Evolutionary conservation across 768 basidiomycete species (phyloP), one percentile per base, ranked within the genome.

Genomic region (Phaffia australis): DNA sequence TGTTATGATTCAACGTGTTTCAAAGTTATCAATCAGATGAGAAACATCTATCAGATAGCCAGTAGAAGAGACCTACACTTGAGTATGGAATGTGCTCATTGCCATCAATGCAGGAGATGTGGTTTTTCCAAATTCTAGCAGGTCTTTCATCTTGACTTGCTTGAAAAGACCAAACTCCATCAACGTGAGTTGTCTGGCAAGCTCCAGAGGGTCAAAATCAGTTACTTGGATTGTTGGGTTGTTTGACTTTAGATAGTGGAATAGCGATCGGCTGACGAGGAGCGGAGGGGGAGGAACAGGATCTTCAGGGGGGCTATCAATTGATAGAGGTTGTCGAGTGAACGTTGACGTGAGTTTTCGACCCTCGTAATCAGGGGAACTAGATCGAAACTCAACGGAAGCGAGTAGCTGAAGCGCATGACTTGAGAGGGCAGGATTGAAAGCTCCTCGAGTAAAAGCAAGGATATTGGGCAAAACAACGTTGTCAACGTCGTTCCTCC

Each of bases 141-240:
- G 23, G n/a, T 29, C 30, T 51, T 25, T 23, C 55, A n/a, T 47
- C 30, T 48, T 80, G 81, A 69, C 84, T 83, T 68, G 86, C 35
- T 42, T 42, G 35, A 42, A 97, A 56, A 95, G 77, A 64, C 83
- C 83, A 71, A 85, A 88, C 75, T 98, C 94, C 86, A 92, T 88
- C 70, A 92, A 83, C 21, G 94, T 94, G 71, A 97, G 75, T 76
- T 98, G 94, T 57, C 94, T 82, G 14, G 91, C 90, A 56, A 97
- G 80, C 75, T 98, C 94, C 71, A 93, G 77, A 30, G 87, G 79
- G 73, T 97, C 91, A 72, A 98, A 91, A 72, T 98, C 35, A 42
- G 35, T 42, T 47, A 67, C 48, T 23, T 25, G 23, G 46, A 63
- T 46, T 2, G 30, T 35, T 16, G 49, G 30, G 54, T 52, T 59